These are phyloP conservation scores for Sporisorium iseilematis-ciliati DNA, from an alignment of 1,284 basidiomycete species.

Conservation along the genomic window DNA sequence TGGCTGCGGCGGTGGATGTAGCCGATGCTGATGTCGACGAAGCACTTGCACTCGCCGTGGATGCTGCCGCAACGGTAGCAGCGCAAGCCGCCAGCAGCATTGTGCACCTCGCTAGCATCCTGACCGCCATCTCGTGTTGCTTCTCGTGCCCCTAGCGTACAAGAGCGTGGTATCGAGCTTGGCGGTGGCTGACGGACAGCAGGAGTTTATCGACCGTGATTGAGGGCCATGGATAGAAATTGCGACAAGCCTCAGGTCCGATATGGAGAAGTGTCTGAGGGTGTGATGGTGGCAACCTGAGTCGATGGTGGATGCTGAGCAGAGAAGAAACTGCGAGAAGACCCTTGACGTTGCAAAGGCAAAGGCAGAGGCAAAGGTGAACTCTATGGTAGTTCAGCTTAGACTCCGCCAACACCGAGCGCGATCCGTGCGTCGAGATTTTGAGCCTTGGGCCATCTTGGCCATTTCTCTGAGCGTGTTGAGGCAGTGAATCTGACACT, in stretches of 20 bases:
- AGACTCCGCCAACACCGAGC: no score
- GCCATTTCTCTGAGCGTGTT: no score
- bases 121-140: constrained; percentile 15
- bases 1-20: constrained; percentile 10
- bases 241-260: not conserved
- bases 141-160: no score
- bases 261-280: not conserved
- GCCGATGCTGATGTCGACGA: constrained; percentile 2
- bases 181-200: not conserved
- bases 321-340: no score
- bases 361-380: no score
- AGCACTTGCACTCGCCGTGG: not conserved
- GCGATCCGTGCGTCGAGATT: no score
- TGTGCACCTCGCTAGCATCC: constrained; percentile 11
- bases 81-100: constrained; percentile 11
- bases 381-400: no score
- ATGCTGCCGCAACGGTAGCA: constrained; percentile 16
- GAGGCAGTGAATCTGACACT: no score
- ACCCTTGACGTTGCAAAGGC: no score
- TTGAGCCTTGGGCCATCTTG: no score
- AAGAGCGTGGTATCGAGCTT: not conserved
- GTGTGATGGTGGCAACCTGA: no score
- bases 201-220: not conserved
- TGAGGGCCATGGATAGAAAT: not conserved
- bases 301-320: not conserved